phyloP scores from a whole-genome alignment of 305 asterid genomes.

The Fraxinus sp. region DNA sequence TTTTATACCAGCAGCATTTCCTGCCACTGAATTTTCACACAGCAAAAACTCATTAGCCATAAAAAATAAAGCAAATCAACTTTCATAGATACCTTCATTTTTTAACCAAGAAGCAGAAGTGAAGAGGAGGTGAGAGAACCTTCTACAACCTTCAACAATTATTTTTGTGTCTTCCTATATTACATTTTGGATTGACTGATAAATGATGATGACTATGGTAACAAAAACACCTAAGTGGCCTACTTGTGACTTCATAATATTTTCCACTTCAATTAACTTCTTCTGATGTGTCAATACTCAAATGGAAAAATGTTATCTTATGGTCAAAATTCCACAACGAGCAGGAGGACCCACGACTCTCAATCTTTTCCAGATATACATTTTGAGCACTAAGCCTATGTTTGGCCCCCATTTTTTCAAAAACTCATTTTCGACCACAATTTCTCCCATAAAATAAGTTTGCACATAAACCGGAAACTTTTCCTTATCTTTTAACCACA shows the following conservation, averaged over 20 bases:
- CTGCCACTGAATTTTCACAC: conserved; percentile 67
- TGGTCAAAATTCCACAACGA: background rate
- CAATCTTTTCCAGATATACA: background rate
- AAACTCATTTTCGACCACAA: background rate
- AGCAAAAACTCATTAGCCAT: background rate
- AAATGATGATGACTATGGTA: background rate
- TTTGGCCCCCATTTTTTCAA: background rate
- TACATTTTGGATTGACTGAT: background rate
- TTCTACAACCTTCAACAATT: background rate
- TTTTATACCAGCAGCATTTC: conserved; percentile 71
- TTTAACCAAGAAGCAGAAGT: background rate
- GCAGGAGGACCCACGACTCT: background rate
- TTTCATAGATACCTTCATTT: background rate
- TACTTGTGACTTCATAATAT: background rate
- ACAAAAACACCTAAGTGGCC: conserved; percentile 1
- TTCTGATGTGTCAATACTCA: background rate
- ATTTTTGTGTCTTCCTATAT: background rate
- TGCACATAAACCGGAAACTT: background rate
- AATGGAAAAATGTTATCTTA: background rate
- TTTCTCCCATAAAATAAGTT: background rate
- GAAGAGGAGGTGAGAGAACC: background rate
- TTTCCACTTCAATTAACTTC: background rate
- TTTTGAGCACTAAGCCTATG: background rate
- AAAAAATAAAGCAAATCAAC: conserved; percentile 4
- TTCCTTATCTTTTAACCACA: background rate